Evolutionary conservation across 768 basidiomycete genomes (phyloP).

Genomic region (Strobilomyces confusus): DNA sequence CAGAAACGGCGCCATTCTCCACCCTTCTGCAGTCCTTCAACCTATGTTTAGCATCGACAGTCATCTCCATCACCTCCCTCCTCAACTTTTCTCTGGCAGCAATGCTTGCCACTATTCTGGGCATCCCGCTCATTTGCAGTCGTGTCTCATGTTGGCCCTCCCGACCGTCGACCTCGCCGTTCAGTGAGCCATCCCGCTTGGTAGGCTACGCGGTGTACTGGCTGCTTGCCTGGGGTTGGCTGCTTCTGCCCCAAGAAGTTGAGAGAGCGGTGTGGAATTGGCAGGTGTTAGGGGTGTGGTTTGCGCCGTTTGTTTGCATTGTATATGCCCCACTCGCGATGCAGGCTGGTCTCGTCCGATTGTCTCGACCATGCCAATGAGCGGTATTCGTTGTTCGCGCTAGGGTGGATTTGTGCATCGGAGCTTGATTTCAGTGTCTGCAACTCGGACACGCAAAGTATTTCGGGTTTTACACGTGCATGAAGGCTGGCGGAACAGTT

Average conservation of each 20-base stretch:
- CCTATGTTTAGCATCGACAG: constrained; percentile 79
- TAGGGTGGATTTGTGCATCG: constrained; percentile 3
- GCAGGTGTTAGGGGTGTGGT: constrained; percentile 79
- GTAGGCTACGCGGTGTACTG: constrained; percentile 36
- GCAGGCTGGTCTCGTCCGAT: constrained; percentile 61
- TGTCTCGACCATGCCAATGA: constrained; percentile 24
- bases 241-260: constrained; percentile 45
- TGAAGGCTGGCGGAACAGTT: no score
- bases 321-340: constrained; percentile 72
- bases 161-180: constrained; percentile 17
- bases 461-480: no score
- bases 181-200: constrained; percentile 19
- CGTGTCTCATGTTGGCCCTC: constrained; percentile 28
- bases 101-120: constrained; percentile 58
- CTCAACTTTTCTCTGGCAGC: constrained; percentile 92
- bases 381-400: not conserved
- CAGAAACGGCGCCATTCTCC: constrained; percentile 38
- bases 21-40: constrained; percentile 66
- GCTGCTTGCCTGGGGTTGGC: constrained; percentile 54
- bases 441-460: not conserved
- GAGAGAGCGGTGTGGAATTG: constrained; percentile 64
- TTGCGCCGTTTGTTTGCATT: constrained; percentile 76
- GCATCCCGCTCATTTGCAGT: constrained; percentile 56
- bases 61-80: constrained; percentile 81
- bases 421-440: not conserved